Evolutionary conservation across 306 rosid genomes (phyloP).

Genomic region (Corylus avellana): DNA sequence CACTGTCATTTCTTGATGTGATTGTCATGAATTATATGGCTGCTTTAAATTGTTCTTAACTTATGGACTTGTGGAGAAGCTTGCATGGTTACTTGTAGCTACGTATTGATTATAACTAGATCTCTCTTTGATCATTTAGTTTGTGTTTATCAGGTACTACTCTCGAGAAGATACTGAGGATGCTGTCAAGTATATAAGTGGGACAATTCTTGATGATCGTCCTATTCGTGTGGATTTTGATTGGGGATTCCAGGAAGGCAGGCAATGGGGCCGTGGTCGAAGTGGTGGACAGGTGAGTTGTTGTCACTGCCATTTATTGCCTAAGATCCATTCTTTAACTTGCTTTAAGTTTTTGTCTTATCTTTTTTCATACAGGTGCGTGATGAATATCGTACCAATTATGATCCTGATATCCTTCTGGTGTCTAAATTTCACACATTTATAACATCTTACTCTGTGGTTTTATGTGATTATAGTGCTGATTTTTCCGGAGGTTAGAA

Average conservation of each 20-base stretch:
- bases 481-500: neutral
- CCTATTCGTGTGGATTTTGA: constrained; percentile 99
- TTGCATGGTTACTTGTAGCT: constrained; percentile 2
- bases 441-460: neutral
- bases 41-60: neutral
- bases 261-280: constrained; percentile 99
- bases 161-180: constrained; percentile 96
- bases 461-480: neutral
- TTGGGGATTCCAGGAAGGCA: constrained; percentile 98
- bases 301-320: constrained; percentile 9
- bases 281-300: constrained; percentile 92
- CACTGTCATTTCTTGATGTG: neutral
- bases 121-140: constrained; percentile 5
- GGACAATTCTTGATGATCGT: constrained; percentile 97
- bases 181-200: constrained; percentile 91
- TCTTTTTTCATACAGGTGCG: constrained; percentile 68
- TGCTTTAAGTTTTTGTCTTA: constrained; percentile 17
- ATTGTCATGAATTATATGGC: neutral
- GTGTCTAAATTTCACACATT: constrained; percentile 5
- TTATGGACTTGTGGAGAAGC: constrained; percentile 4
- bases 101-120: neutral
- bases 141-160: constrained; percentile 56
- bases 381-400: constrained; percentile 96
- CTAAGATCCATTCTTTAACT: constrained; percentile 6
- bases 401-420: constrained; percentile 99